phyloP scores from a whole-genome alignment of 306 rosid species.

The Dalbergia cochinchinensis region DNA sequence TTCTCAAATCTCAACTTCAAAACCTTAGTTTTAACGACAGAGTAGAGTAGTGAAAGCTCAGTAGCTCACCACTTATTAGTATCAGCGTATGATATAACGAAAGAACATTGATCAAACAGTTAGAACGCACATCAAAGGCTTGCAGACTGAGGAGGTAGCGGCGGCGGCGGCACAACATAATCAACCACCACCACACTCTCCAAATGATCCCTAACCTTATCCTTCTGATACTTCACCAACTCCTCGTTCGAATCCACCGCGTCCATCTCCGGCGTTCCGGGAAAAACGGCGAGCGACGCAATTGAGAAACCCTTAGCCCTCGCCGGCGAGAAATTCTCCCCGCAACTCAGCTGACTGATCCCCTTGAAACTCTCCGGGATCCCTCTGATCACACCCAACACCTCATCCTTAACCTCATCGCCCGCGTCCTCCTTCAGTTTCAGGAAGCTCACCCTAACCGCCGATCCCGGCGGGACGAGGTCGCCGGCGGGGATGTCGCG shows the following conservation, averaged over 20 bases:
- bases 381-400: constrained; percentile 64
- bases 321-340: constrained; percentile 88
- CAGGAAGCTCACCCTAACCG: constrained; percentile 64
- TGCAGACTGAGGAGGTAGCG: constrained; percentile 58
- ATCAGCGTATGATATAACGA: not conserved
- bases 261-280: constrained; percentile 58
- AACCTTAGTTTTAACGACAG: not conserved
- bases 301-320: constrained; percentile 90
- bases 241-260: constrained; percentile 61
- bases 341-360: constrained; percentile 63
- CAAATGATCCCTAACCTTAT: constrained; percentile 71
- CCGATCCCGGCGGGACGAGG: constrained; percentile 62
- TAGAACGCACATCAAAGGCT: constrained; percentile 58
- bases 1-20: not conserved
- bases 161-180: constrained; percentile 61
- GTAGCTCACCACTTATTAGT: not conserved
- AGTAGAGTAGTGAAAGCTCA: not conserved
- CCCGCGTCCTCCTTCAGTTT: constrained; percentile 73
- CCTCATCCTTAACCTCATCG: constrained; percentile 51
- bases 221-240: constrained; percentile 64
- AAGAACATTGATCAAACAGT: not conserved
- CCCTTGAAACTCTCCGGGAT: constrained; percentile 59
- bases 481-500: constrained; percentile 39
- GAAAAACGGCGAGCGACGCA: constrained; percentile 75
- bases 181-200: constrained; percentile 74